Evolutionary conservation across 1,284 basidiomycete species (phyloP), one percentile per base, ranked within the genome.

Genomic region (Ganoderma leucocontextum): DNA sequence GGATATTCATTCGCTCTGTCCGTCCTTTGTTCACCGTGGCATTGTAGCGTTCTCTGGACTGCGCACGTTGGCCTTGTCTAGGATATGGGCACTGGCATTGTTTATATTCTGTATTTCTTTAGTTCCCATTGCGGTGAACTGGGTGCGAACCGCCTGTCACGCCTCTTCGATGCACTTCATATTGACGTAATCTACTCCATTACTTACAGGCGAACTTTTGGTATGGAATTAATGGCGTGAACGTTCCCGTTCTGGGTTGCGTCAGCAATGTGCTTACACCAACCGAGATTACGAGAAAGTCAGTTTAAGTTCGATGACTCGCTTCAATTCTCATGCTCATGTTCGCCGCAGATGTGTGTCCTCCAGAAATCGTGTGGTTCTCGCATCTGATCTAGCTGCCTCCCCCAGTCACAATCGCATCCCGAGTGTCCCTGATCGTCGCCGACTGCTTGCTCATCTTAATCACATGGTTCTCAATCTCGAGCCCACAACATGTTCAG

Each of bases 391-490:
- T 25, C 22, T 25, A 25, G 10, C 10, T 47, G 7, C n/a, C n/a
- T 25, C 10, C 22, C 13, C 29, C 2, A 65, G 64, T 65, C 29
- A 60, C 60, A 1, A 53, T 65, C 19, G 59, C 47, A 22, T 65
- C 38, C 8, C n/a, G 64, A 25, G 53, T 49, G 9, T 65, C 58
- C 38, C 60, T 65, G 47, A 60, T 65, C 2, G 29, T 55, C 9
- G 64, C 64, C 15, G 59, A 60, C 9, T 29, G 38, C 38, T 29
- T 61, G n/a, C 60, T 61, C 22, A 33, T 61, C 25, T 0, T 39
- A 4, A 61, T 61, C 41, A 61, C 60, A 6, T 61, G 60, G 60
- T 44, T 2, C 38, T 42, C 60, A 4, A 19, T 61, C 38, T 33
- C 38, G 2, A 13, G 41, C 1, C 60, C 39, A 10, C 25, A 47